Conservation (phyloP, 179 eudicot species). For the Silene noctiflora region DNA sequence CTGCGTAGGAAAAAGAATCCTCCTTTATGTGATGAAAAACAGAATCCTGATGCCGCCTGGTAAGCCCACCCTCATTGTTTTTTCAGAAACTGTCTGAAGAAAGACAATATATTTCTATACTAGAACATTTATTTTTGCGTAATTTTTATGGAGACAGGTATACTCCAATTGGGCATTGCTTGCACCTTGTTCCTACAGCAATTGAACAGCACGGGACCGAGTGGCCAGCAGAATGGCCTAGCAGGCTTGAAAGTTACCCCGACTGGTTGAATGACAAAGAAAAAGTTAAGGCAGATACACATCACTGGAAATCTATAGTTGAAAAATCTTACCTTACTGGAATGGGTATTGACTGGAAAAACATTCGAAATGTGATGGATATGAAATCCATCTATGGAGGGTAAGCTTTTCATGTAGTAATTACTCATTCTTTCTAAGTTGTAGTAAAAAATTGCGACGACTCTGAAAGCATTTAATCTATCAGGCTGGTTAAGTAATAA, state of each 20-base stretch:
- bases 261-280: slow-evolving; percentile 87
- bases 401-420: slow-evolving; percentile 36
- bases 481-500: too few relatives aligned
- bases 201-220: slow-evolving; percentile 90
- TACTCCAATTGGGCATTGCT: slow-evolving; percentile 57
- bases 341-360: slow-evolving; percentile 86
- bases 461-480: too few relatives aligned
- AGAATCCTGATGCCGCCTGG: slow-evolving; percentile 96
- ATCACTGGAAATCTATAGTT: slow-evolving; percentile 83
- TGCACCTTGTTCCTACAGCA: slow-evolving; percentile 72
- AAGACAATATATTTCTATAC: not conserved
- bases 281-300: slow-evolving; percentile 68
- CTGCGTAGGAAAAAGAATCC: slow-evolving; percentile 81
- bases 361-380: slow-evolving; percentile 89
- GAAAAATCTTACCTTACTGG: slow-evolving; percentile 81
- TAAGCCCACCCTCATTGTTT: slow-evolving; percentile 37
- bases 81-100: not conserved
- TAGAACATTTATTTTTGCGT: not conserved
- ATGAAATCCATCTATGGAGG: slow-evolving; percentile 96
- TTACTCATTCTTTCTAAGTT: too few relatives aligned
- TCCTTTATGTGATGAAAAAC: slow-evolving; percentile 79
- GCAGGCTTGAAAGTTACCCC: slow-evolving; percentile 81
- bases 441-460: too few relatives aligned
- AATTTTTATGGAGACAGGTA: slow-evolving; percentile 49
- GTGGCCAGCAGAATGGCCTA: slow-evolving; percentile 99